These are phyloP conservation scores for Neofusicoccum sp. DNA, from an alignment of 2,329 filamentous ascomycete genomes.

Conservation along the genomic window DNA sequence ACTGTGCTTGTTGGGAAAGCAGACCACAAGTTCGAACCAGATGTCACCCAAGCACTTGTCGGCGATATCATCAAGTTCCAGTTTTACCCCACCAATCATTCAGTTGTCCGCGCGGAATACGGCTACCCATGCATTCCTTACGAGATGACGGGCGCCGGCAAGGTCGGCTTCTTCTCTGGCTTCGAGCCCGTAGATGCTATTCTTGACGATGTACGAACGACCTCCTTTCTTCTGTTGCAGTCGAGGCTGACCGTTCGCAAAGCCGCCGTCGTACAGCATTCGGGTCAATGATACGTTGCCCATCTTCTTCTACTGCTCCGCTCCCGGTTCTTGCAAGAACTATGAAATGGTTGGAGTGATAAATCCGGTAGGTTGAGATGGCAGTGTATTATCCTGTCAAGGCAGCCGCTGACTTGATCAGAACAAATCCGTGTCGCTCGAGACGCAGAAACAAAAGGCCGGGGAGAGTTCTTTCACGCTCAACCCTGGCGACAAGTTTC, in stretches of 20 bases:
- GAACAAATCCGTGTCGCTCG: constrained; percentile 11
- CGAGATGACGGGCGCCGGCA: constrained; percentile 28
- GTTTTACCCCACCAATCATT: constrained; percentile 45
- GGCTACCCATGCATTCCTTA: constrained; percentile 42
- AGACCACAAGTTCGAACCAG: constrained; percentile 18
- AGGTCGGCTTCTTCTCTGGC: constrained; percentile 32
- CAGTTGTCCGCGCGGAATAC: constrained; percentile 42
- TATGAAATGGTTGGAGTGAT: constrained; percentile 74
- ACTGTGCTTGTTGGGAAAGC: constrained; percentile 14
- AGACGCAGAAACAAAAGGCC: constrained; percentile 19
- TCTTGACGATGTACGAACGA: constrained; percentile 13
- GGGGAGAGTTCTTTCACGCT: constrained; percentile 28
- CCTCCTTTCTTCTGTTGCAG: not conserved
- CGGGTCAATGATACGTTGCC: constrained; percentile 36
- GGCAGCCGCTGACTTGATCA: constrained; percentile 1
- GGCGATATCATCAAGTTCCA: constrained; percentile 39
- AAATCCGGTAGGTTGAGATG: constrained; percentile 58
- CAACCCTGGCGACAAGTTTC: constrained; percentile 40
- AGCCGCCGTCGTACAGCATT: constrained; percentile 27
- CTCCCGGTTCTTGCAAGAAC: constrained; percentile 61
- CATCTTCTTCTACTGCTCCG: constrained; percentile 47
- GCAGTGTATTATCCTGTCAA: too few species aligned
- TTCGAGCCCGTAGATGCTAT: constrained; percentile 23
- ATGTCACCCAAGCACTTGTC: constrained; percentile 7
- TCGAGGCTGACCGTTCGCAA: not conserved